Conservation (phyloP, 768 basidiomycete genomes). For the Chlorophyllum brunneum region DNA sequence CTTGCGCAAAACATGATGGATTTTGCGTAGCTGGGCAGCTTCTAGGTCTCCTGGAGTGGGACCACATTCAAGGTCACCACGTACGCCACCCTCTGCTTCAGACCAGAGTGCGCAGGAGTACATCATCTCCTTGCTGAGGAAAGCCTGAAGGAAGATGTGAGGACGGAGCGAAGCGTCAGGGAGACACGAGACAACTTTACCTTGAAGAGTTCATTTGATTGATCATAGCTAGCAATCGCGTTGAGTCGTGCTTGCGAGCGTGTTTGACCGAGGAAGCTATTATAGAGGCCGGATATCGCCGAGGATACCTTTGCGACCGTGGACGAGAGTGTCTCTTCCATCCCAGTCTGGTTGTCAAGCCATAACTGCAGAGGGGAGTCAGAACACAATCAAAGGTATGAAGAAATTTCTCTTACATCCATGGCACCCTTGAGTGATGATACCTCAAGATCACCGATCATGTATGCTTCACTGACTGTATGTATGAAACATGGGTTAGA, state of each 20-base stretch:
- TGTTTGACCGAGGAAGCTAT: constrained; percentile 72
- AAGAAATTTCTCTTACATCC: constrained; percentile 43
- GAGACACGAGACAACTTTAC: constrained; percentile 24
- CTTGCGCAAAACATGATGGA: constrained; percentile 73
- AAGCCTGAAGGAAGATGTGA: constrained; percentile 42
- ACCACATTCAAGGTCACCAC: constrained; percentile 60
- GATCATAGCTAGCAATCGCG: constrained; percentile 85
- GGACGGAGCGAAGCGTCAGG: constrained; percentile 5
- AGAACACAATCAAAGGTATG: constrained; percentile 1
- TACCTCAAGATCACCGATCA: constrained; percentile 67
- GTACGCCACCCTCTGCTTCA: constrained; percentile 76
- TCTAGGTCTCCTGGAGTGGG: constrained; percentile 66
- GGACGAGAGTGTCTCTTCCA: constrained; percentile 56
- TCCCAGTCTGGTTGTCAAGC: constrained; percentile 62
- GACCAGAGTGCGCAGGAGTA: constrained; percentile 88
- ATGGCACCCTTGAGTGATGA: constrained; percentile 55
- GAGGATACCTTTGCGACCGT: constrained; percentile 53
- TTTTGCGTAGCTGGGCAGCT: constrained; percentile 79
- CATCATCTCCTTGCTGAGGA: constrained; percentile 90
- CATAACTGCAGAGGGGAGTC: constrained; percentile 42
- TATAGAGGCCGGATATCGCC: constrained; percentile 58
- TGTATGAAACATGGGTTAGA: constrained; percentile 13
- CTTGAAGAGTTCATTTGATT: constrained; percentile 87
- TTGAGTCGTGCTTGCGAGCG: constrained; percentile 72
- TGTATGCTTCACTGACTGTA: constrained; percentile 70